Evolutionary conservation across 345 rosid species (phyloP), one percentile per base, ranked within the genome.

Genomic region (Bretschneidera sinensis): DNA sequence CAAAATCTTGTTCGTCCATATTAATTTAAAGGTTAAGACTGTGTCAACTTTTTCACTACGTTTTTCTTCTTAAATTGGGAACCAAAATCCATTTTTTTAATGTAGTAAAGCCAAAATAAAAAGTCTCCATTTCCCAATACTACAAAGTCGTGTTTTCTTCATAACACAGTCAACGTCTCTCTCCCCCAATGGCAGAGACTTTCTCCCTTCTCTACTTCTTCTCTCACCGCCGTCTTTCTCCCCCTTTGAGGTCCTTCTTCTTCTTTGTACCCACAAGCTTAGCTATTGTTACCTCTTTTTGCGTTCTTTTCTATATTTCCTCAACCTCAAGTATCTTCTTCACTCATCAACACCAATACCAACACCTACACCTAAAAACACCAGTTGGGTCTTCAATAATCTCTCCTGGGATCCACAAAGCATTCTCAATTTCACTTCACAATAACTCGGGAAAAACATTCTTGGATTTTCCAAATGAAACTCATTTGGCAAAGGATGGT

Each of bases 211-310:
- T 69, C 60, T 57, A 24, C 51, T 60, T 54, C 58, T 72, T 50
- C 61, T 17, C 77, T 48, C 80, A 34, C 50, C 74, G 76, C 34
- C 76, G 76, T 10, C 20, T 55, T 53, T 67, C 72, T 35, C 71
- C 59, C 39, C 56, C 66, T 21, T 54, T 55, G 55, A 43, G 68
- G 52, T 51, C 62, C 62, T 67, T 81, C 65, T 77, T 84, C 76
- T 74, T 76, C 76, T 74, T 76, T 54, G 31, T 81, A 9, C 83
- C 89, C 62, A 61, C 89, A 11, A 48, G 69, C 65, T 59, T 84
- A 56, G 84, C 83, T 61, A 81, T 84, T 64, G 18, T 72, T 21
- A 71, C 89, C 43, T 62, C 77, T 43, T 67, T 81, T 51, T 59
- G 71, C 64, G 55, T 84, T 66, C 74, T 84, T 63, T 54, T 79